Evolutionary conservation across 108 stramenopile genomes (phyloP).

Genomic region (Nannochloropsis gaditana): DNA sequence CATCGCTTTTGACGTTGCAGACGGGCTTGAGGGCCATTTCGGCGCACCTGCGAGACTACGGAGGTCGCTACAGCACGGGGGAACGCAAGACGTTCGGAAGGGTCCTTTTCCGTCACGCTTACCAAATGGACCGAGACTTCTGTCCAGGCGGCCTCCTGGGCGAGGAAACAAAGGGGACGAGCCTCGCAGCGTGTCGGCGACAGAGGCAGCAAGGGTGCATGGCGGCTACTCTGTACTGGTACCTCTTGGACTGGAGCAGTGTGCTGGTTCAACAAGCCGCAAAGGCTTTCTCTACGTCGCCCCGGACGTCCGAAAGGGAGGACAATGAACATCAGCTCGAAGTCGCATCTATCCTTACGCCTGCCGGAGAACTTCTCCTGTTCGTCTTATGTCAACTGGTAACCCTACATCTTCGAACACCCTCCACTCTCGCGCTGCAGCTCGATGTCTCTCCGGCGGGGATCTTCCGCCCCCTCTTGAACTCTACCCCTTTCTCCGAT

Average conservation of each 20-base stretch:
- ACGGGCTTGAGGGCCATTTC: neutral
- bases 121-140: neutral
- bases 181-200: neutral
- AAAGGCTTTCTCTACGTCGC: neutral
- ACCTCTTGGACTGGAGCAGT: neutral
- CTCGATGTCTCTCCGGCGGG: neutral
- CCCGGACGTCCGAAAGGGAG: neutral
- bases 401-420: neutral
- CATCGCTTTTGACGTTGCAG: neutral
- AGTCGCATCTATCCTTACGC: neutral
- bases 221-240: neutral
- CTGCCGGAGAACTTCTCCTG: neutral
- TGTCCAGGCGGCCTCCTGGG: neutral
- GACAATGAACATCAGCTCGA: neutral
- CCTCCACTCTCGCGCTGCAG: neutral
- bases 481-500: neutral
- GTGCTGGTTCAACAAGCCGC: neutral
- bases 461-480: neutral
- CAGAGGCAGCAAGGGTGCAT: neutral
- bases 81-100: neutral
- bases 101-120: neutral
- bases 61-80: neutral
- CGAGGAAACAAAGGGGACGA: neutral
- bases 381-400: neutral
- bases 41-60: neutral